Base-by-base conservation (phyloP, 805 yeast genomes). In the Candida hungchunana region DNA sequence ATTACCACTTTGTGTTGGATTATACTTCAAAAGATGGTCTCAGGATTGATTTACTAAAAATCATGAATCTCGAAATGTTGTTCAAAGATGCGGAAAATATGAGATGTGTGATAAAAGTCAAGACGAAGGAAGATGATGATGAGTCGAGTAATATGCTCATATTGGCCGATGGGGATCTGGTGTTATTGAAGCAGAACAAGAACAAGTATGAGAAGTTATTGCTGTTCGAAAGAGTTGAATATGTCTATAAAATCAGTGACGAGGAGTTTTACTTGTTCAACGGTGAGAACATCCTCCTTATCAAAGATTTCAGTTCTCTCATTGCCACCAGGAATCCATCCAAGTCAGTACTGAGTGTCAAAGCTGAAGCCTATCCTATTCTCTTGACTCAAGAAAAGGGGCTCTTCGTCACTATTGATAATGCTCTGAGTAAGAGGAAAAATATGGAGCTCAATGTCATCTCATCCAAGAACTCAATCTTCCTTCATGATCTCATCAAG, bases 401-500 rank as follows among this genome's bases (percentile, higher is more conserved):
- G 1, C 51, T 68, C 21, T 54, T 69, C n/a, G 51, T 63, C 23
- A 73, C 75, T 1, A 40, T 73, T 18, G 73, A 69, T 32, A 63
- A 56, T 34, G 50, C 56, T 8, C 44, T 63, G 0, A 35, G 55
- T 3, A 51, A 36, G 14, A 49, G 51, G 33, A 62, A 55, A 36
- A 43, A 46, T 34, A 58, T 57, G 17, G 53, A 65, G 23, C 36
- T 63, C 6, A 46, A 69, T 23, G 63, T 58, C 32, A 50, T 62
- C 23, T 50, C 51, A 15, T 47, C 62, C 4, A 59, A 64, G 26
- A 64, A 63, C 25, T 67, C 69, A 34, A 55, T 70, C 31, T 63
- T 72, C 20, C 47, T 73, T 13, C 69, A 70, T 50, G 63, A 69
- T 26, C 59, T 73, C 45, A 61, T 73, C 24, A 69, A 64, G 38